phyloP scores from a whole-genome alignment of 2,329 filamentous ascomycete species.

The Aspergillus aculeatinus region DNA sequence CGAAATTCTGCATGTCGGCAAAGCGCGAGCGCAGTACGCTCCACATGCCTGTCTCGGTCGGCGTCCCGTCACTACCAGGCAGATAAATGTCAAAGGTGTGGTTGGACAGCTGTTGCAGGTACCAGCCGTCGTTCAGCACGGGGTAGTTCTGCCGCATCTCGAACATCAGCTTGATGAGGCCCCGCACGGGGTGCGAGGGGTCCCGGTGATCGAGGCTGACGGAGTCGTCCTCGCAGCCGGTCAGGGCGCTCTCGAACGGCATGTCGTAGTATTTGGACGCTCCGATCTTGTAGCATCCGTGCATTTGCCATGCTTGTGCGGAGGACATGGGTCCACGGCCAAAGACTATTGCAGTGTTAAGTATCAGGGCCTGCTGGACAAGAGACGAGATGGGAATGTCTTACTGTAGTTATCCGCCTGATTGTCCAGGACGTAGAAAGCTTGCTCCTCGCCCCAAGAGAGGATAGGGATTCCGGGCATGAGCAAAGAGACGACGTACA shows the following conservation, averaged over 20 bases:
- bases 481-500: constrained; percentile 58
- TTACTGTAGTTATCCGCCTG: constrained; percentile 59
- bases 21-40: constrained; percentile 51
- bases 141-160: constrained; percentile 57
- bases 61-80: constrained; percentile 51
- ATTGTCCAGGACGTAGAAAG: constrained; percentile 62
- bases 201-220: constrained; percentile 62
- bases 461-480: constrained; percentile 62
- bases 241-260: constrained; percentile 53
- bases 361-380: background rate
- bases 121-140: constrained; percentile 60
- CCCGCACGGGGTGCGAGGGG: constrained; percentile 59
- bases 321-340: constrained; percentile 62
- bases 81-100: constrained; percentile 51
- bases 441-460: constrained; percentile 65
- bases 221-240: constrained; percentile 56
- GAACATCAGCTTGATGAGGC: constrained; percentile 60
- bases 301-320: constrained; percentile 60
- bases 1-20: constrained; percentile 46
- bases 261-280: constrained; percentile 58
- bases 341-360: constrained; percentile 42
- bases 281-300: constrained; percentile 60
- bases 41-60: constrained; percentile 60
- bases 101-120: constrained; percentile 55
- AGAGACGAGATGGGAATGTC: background rate